Evolutionary conservation across 352 stramenopile genomes (phyloP).

Genomic region (Pythium dissotocum): DNA sequence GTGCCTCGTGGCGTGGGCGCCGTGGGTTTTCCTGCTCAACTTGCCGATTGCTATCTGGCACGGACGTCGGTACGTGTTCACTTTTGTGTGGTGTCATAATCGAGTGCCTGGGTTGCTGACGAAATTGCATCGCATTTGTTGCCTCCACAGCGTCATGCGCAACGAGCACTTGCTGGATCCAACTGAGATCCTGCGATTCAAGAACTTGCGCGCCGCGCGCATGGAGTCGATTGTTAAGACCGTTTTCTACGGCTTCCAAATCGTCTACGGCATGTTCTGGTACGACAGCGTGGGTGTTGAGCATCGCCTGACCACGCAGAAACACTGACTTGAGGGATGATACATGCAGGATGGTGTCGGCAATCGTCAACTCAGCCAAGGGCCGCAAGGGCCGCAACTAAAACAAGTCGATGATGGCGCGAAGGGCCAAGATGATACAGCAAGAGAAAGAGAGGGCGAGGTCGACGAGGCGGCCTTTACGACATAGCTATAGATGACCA

Average conservation of each 20-base stretch:
- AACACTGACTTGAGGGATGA: conserved; percentile 2
- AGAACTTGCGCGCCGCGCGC: conserved; percentile 77
- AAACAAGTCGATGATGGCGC: background rate
- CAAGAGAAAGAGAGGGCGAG: too few species aligned
- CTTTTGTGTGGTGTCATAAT: background rate
- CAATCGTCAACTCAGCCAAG: conserved; percentile 75
- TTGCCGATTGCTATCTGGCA: conserved; percentile 78
- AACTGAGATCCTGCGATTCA: conserved; percentile 87
- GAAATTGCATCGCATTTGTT: background rate
- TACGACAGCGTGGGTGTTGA: conserved; percentile 24
- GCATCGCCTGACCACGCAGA: background rate
- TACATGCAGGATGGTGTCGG: conserved; percentile 74
- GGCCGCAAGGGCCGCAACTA: conserved; percentile 33
- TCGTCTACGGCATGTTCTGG: conserved; percentile 91
- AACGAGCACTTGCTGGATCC: conserved; percentile 86
- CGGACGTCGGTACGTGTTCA: conserved; percentile 47
- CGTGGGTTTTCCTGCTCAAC: conserved; percentile 81
- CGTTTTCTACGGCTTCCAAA: conserved; percentile 86
- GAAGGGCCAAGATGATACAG: background rate
- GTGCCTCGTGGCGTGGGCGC: conserved; percentile 70
- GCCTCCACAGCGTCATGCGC: conserved; percentile 39
- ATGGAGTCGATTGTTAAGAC: conserved; percentile 83
- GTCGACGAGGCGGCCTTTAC: too few species aligned
- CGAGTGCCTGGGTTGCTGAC: background rate
- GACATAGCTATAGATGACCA: conserved; percentile 3